These are phyloP conservation scores for Coprinopsis sp. DNA, from an alignment of 768 basidiomycete species.

Conservation along the genomic window DNA sequence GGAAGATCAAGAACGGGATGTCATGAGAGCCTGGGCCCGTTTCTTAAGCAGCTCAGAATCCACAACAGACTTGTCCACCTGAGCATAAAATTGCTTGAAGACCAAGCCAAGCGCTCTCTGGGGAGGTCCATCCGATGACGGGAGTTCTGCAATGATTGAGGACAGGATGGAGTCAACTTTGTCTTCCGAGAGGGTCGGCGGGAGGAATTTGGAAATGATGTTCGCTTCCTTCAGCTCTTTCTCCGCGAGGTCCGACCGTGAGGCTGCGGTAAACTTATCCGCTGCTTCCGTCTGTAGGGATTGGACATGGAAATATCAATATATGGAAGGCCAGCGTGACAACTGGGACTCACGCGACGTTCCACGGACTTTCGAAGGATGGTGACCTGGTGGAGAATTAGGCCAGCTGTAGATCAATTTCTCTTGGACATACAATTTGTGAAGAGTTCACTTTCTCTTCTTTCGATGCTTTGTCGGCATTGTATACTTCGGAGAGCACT, in stretches of 20 bases:
- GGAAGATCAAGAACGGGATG: constrained; percentile 3
- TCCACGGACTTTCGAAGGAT: constrained; percentile 55
- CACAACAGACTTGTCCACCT: constrained; percentile 56
- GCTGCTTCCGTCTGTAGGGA: constrained; percentile 52
- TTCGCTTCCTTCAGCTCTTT: constrained; percentile 57
- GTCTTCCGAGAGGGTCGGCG: constrained; percentile 51
- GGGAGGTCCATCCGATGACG: constrained; percentile 18
- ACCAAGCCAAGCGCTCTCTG: constrained; percentile 43
- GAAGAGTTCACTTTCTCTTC: constrained; percentile 38
- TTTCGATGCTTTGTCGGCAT: constrained; percentile 54
- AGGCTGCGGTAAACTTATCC: constrained; percentile 48
- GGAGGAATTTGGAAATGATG: constrained; percentile 51
- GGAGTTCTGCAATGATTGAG: constrained; percentile 33
- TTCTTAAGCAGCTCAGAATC: constrained; percentile 53
- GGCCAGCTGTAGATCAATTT: too few relatives aligned
- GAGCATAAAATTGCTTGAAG: constrained; percentile 60
- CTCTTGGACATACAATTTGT: constrained; percentile 40
- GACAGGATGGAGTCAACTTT: constrained; percentile 52
- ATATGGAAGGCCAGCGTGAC: background rate
- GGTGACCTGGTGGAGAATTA: constrained; percentile 27
- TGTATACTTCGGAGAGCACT: constrained; percentile 64
- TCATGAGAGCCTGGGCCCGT: constrained; percentile 35
- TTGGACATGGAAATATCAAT: background rate
- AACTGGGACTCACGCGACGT: constrained; percentile 48
- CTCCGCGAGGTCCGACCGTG: constrained; percentile 60